Evolutionary conservation across 2,329 filamentous ascomycete species (phyloP).

Genomic region (Chalaropsis ovoidea): DNA sequence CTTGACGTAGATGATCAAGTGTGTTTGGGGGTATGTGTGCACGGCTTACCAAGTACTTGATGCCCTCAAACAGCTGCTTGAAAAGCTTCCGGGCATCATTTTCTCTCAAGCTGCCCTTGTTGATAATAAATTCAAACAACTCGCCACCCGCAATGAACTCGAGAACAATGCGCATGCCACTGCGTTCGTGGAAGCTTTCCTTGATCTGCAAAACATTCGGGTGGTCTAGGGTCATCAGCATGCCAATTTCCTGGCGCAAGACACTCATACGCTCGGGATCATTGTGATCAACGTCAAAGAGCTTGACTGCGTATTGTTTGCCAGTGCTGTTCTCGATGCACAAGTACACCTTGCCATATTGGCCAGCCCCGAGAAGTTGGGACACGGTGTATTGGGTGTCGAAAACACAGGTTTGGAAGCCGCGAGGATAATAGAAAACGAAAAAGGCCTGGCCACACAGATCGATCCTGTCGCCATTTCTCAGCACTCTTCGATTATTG

Average conservation of each 20-base stretch:
- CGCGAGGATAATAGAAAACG: constrained; percentile 72
- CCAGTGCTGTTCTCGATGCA: constrained; percentile 81
- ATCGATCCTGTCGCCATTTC: constrained; percentile 83
- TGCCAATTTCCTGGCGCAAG: constrained; percentile 88
- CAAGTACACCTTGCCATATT: constrained; percentile 88
- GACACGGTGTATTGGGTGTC: constrained; percentile 74
- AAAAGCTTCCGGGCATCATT: constrained; percentile 78
- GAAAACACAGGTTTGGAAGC: constrained; percentile 61
- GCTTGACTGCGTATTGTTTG: constrained; percentile 79
- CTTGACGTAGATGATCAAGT: too few species aligned
- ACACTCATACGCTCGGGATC: constrained; percentile 34
- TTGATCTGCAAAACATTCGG: constrained; percentile 87
- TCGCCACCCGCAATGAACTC: constrained; percentile 89
- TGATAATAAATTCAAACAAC: constrained; percentile 88
- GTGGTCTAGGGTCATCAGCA: constrained; percentile 94
- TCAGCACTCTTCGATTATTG: constrained; percentile 79
- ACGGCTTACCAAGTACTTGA: constrained; percentile 78
- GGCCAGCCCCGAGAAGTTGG: constrained; percentile 82
- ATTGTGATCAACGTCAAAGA: constrained; percentile 75
- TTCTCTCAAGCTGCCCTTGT: constrained; percentile 80
- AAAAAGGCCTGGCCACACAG: constrained; percentile 78
- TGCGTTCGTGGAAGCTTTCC: constrained; percentile 85
- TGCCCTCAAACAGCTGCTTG: constrained; percentile 78
- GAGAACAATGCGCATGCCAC: constrained; percentile 81
- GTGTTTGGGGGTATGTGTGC: not conserved